phyloP scores from a whole-genome alignment of 768 basidiomycete genomes.

The Vararia minispora region DNA sequence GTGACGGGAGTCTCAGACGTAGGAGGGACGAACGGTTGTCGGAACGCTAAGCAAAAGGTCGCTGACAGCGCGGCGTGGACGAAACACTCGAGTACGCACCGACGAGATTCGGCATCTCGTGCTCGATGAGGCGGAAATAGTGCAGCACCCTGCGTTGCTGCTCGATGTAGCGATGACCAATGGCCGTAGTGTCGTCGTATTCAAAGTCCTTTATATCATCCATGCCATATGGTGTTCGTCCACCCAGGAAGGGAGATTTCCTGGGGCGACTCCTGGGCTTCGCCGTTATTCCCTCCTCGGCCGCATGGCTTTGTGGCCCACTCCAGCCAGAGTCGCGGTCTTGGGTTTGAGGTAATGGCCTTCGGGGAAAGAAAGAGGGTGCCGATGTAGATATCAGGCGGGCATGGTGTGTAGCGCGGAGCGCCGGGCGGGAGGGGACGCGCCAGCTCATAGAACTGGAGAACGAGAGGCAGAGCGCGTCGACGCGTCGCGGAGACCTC shows the following conservation, averaged over 20 bases:
- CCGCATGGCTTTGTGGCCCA: no score
- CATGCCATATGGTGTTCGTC: background rate
- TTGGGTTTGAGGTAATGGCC: no score
- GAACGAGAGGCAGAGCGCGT: conserved; percentile 5
- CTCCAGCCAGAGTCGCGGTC: no score
- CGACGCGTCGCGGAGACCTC: conserved; percentile 7
- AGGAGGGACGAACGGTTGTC: conserved; percentile 71
- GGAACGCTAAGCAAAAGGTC: conserved; percentile 45
- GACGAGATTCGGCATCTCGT: conserved; percentile 80
- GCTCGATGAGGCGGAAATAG: conserved; percentile 78
- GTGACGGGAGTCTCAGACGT: conserved; percentile 44
- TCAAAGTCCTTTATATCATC: conserved; percentile 27
- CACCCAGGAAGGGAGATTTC: no score
- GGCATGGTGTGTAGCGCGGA: no score
- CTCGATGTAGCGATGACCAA: conserved; percentile 61
- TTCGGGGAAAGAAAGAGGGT: no score
- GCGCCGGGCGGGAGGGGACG: no score
- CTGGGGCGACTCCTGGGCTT: no score
- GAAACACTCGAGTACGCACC: conserved; percentile 32
- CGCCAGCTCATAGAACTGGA: no score
- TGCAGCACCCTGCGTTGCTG: conserved; percentile 66
- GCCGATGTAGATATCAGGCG: no score
- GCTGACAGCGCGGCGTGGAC: conserved; percentile 6
- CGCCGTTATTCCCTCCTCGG: no score
- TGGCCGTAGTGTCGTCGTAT: conserved; percentile 56